Evolutionary conservation across 805 yeast genomes (phyloP).

Genomic region (Vanderwaltozyma yarrowii): DNA sequence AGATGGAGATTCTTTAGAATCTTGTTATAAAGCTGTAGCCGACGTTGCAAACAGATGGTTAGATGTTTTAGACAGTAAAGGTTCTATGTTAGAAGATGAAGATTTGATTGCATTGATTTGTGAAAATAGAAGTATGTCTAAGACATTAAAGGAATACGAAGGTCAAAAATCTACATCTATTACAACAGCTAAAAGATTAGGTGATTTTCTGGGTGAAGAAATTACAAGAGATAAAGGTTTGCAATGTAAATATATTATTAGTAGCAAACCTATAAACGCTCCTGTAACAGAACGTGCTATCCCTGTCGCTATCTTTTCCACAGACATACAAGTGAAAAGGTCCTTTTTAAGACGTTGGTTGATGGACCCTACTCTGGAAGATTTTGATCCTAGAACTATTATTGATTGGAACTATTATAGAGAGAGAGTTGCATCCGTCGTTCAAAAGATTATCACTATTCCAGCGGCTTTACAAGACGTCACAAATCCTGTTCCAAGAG

Average conservation of each 20-base stretch:
- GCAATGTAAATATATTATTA: conserved; percentile 88
- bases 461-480: conserved; percentile 94
- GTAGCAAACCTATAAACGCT: conserved; percentile 69
- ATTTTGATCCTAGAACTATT: conserved; percentile 79
- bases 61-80: conserved; percentile 82
- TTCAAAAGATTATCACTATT: conserved; percentile 89
- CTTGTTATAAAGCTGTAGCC: conserved; percentile 84
- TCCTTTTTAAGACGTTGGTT: conserved; percentile 80
- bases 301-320: conserved; percentile 91
- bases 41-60: conserved; percentile 92
- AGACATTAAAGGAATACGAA: conserved; percentile 79
- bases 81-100: conserved; percentile 80
- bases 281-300: conserved; percentile 95
- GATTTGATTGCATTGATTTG: conserved; percentile 91
- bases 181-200: conserved; percentile 86
- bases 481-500: conserved; percentile 87
- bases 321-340: conserved; percentile 62
- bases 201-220: conserved; percentile 90
- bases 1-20: conserved; percentile 69
- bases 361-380: conserved; percentile 60
- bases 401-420: conserved; percentile 91
- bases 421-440: conserved; percentile 83
- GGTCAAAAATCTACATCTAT: conserved; percentile 89
- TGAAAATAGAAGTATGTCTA: conserved; percentile 93
- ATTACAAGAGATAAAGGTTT: conserved; percentile 96